A percentile compares a stretch with the other conserved stretches of the same genome.
Evolutionary conservation across 164 flowering plant species (phyloP).

Genomic region (Aristolochia californica): DNA sequence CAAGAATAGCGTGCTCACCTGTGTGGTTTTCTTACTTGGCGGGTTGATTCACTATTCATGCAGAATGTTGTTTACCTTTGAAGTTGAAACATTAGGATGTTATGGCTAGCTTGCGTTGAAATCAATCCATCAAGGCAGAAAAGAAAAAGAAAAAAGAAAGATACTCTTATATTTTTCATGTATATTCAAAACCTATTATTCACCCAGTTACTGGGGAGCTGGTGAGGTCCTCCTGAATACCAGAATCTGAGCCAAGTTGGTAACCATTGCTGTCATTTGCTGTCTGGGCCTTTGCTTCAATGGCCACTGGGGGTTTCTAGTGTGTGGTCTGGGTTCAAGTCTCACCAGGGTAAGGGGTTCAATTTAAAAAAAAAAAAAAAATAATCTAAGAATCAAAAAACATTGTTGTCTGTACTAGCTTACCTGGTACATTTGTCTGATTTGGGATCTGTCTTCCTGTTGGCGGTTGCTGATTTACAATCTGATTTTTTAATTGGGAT

Average conservation of each 20-base stretch:
- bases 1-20: conserved; percentile 75
- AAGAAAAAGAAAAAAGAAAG: not conserved
- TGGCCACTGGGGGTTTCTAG: too few relatives aligned
- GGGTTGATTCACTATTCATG: conserved; percentile 78
- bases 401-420: too few relatives aligned
- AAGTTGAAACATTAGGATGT: conserved; percentile 40
- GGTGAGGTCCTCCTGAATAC: conserved; percentile 5
- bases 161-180: not conserved
- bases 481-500: too few relatives aligned
- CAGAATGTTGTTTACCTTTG: conserved; percentile 59
- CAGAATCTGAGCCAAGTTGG: not conserved
- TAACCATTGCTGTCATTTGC: too few relatives aligned
- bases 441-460: too few relatives aligned
- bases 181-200: not conserved
- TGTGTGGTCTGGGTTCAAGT: too few relatives aligned
- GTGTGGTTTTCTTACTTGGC: conserved; percentile 76
- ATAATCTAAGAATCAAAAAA: too few relatives aligned
- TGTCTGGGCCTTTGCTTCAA: too few relatives aligned
- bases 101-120: conserved; percentile 24
- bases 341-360: too few relatives aligned
- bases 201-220: conserved; percentile 18
- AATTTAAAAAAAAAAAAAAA: too few relatives aligned
- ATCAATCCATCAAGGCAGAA: conserved; percentile 12
- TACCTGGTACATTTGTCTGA: too few relatives aligned
- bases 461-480: too few relatives aligned